Percentiles rank a stretch among this genome's conserved stretches.
Conservation (phyloP, 2,329 filamentous ascomycete species). For the Hymenoscyphus occultus region DNA sequence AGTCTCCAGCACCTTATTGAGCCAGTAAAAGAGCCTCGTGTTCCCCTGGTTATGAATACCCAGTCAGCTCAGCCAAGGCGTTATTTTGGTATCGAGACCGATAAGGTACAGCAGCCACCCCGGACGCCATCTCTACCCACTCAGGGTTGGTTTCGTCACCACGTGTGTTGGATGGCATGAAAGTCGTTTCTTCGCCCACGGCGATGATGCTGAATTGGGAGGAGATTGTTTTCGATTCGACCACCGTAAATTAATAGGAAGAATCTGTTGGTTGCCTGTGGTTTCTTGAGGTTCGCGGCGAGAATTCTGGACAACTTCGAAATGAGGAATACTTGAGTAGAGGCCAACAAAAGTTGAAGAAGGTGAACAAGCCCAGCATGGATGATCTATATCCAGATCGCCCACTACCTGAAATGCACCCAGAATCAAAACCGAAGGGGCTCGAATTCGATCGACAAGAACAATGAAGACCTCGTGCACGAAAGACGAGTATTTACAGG, state of each 20-base stretch:
- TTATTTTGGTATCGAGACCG: neutral
- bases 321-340: neutral
- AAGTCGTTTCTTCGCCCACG: neutral
- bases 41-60: neutral
- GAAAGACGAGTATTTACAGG: slow-evolving; percentile 1
- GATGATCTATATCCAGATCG: neutral
- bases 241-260: neutral
- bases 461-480: neutral
- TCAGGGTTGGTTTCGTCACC: neutral
- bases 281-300: neutral
- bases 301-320: neutral
- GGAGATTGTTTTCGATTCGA: neutral
- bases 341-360: neutral
- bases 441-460: neutral
- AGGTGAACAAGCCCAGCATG: neutral
- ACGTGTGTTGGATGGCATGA: slow-evolving; percentile 2
- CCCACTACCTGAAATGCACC: neutral
- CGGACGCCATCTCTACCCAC: neutral
- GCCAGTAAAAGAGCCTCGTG: neutral
- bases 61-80: neutral
- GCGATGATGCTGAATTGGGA: neutral
- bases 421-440: neutral
- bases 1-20: too few relatives aligned
- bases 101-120: neutral
- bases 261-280: neutral